Evolutionary conservation across 169 alveolate genomes (phyloP), one percentile per base, ranked within the genome.

Genomic region (Plasmodium relictum): DNA sequence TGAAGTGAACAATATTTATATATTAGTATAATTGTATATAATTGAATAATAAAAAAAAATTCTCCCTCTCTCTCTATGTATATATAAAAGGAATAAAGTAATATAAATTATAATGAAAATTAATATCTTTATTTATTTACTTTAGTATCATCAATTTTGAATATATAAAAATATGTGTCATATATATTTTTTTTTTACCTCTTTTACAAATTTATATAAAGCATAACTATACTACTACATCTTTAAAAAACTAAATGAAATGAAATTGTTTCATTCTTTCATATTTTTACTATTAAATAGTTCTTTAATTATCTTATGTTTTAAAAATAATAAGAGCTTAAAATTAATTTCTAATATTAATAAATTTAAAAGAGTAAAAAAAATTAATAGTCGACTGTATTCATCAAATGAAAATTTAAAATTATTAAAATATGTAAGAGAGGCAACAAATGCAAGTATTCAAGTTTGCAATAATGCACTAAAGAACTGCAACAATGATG

Each of bases 361-460:
- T 31, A 58, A n/a, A 16, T 41, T 59, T 41, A 44, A 44, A 44
- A 68, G 18, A 6, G 6, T 20, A 58, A 39, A 18, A 58, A 52
- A 69, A 42, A 44, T 42, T 16, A 14, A 26, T 1, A 50, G 20
- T 45, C 24, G 56, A 22, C n/a, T 72, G 20, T 56, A 42, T 24
- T 44, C 76, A 20, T 31, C 80, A 0, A 68, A 18, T 80, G 90
- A 80, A 41, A 69, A 80, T 26, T 31, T 80, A 9, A 69, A 80
- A 45, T 24, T 37, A 16, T 68, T 80, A 45, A 80, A 80, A 59
- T 80, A 80, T 68, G 73, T 80, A 24, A 70, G 90, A 31, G 70
- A 80, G 22, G 83, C 66, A 18, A 80, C 90, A 14, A 80, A 62
- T 68, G 90, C 90, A 10, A 80, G 90, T 71, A 68, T 80, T 18